Conservation (phyloP, 2,329 filamentous ascomycete genomes). For the Talaromyces sp. region DNA sequence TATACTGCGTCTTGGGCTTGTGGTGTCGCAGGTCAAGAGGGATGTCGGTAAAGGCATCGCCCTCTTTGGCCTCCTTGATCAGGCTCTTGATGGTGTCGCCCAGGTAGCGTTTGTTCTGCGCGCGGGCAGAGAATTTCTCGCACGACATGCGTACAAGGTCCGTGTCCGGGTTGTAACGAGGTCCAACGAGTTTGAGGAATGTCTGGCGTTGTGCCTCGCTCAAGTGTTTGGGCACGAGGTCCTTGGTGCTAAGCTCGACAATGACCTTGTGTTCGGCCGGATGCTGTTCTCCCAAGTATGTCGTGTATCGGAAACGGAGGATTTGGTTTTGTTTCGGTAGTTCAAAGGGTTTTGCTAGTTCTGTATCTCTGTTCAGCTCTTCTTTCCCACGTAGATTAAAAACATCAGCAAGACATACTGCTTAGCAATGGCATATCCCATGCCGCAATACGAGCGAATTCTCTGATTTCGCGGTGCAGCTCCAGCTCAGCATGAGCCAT, state of each 20-base stretch:
- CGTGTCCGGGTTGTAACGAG: conserved; percentile 80
- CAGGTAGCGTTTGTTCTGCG: conserved; percentile 96
- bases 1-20: conserved; percentile 59
- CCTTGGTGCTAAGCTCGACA: conserved; percentile 73
- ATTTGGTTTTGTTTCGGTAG: conserved; percentile 61
- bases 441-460: conserved; percentile 79
- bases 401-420: conserved; percentile 53
- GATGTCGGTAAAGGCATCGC: conserved; percentile 81
- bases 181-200: conserved; percentile 78
- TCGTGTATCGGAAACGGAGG: conserved; percentile 93
- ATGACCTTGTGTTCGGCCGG: conserved; percentile 92
- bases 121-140: conserved; percentile 80
- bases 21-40: conserved; percentile 87
- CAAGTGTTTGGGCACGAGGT: conserved; percentile 59
- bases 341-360: conserved; percentile 77
- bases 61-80: conserved; percentile 70
- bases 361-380: conserved; percentile 41
- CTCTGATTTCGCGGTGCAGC: conserved; percentile 78
- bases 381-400: background rate
- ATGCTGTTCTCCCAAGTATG: conserved; percentile 90
- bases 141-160: conserved; percentile 83
- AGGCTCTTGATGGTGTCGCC: conserved; percentile 71
- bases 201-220: conserved; percentile 66
- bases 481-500: conserved; percentile 84
- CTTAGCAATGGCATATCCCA: conserved; percentile 94